Conservation (phyloP, 2,329 filamentous ascomycete species). For the Hypoxylon sp. region DNA sequence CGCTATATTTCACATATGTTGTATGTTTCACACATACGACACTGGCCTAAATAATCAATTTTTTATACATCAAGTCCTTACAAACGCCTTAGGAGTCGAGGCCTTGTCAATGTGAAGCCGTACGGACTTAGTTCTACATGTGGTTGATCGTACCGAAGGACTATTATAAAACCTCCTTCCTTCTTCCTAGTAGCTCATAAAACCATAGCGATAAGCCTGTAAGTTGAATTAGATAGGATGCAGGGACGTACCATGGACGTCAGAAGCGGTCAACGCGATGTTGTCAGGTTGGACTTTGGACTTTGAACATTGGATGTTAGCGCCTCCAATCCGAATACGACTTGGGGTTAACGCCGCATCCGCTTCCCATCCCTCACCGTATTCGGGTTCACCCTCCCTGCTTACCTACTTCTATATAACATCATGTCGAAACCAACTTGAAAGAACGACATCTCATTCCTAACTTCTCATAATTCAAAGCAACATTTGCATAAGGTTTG, state of each 20-base stretch:
- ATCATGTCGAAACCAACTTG: neutral
- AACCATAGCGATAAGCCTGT: neutral
- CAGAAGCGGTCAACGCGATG: neutral
- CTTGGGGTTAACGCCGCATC: neutral
- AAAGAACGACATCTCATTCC: neutral
- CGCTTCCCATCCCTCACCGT: neutral
- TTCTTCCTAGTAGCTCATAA: neutral
- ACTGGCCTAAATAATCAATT: neutral
- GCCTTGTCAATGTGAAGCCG: neutral
- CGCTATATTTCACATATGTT: neutral
- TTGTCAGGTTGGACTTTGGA: neutral
- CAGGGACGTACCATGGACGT: no score
- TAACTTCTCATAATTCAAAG: neutral
- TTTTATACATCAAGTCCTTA: neutral
- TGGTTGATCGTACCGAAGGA: neutral
- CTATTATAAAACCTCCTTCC: neutral
- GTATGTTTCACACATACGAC: neutral
- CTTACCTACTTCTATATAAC: neutral
- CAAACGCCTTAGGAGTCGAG: neutral
- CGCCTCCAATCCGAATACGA: slow-evolving; percentile 1
- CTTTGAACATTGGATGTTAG: neutral
- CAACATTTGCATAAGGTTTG: neutral
- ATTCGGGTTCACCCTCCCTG: neutral
- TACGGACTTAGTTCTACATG: neutral
- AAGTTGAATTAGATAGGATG: neutral